These are phyloP conservation scores for Salix caprea DNA, from an alignment of 345 rosid genomes.

Conservation along the genomic window DNA sequence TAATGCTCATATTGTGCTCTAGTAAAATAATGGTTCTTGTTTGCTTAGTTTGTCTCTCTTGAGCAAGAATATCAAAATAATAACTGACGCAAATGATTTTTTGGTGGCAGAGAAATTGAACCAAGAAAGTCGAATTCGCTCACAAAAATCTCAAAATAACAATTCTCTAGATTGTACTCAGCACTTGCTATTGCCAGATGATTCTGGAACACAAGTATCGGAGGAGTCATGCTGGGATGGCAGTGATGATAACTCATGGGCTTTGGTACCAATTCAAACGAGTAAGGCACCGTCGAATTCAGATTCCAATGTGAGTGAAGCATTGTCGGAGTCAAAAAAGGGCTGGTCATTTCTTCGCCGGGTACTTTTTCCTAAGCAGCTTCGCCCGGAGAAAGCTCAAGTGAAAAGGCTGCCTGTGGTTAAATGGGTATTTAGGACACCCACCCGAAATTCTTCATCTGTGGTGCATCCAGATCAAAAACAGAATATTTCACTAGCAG, in stretches of 20 bases:
- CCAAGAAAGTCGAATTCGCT: conserved; percentile 8
- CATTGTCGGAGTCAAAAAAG: conserved; percentile 26
- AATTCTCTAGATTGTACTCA: conserved; percentile 8
- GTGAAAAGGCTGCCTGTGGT: conserved; percentile 48
- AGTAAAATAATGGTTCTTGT: too few species aligned
- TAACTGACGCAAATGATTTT: conserved; percentile 7
- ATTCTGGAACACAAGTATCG: conserved; percentile 5
- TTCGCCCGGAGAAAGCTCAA: conserved; percentile 34
- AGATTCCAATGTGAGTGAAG: conserved; percentile 8
- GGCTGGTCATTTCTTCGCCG: conserved; percentile 64
- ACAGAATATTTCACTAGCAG: conserved; percentile 27
- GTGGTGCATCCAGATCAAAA: conserved; percentile 61
- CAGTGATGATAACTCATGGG: conserved; percentile 39
- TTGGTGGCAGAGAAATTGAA: conserved; percentile 24
- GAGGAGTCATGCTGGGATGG: conserved; percentile 14
- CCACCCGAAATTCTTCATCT: conserved; percentile 56
- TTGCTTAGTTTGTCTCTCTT: not conserved
- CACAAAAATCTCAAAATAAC: conserved; percentile 1
- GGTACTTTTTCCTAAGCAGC: conserved; percentile 32
- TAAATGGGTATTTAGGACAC: conserved; percentile 44
- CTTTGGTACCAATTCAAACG: conserved; percentile 46
- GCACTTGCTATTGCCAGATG: not conserved
- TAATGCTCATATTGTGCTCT: not conserved
- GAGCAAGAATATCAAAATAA: not conserved
- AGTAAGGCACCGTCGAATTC: conserved; percentile 28